Conservation (phyloP, 2,329 filamentous ascomycete species). For the Cladosporium sp. region DNA sequence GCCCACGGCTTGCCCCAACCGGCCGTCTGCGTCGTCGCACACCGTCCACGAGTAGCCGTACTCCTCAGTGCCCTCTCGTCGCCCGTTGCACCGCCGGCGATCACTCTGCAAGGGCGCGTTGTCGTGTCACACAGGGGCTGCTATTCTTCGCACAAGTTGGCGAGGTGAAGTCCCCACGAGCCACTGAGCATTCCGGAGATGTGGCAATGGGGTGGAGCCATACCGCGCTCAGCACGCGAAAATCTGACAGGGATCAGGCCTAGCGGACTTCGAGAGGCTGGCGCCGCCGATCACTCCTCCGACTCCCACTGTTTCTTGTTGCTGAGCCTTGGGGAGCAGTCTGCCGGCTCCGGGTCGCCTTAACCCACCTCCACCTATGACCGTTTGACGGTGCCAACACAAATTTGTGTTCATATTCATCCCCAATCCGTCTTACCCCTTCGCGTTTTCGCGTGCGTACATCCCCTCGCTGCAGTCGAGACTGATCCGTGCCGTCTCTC, state of each 20-base stretch:
- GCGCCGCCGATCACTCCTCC: slow-evolving; percentile 12
- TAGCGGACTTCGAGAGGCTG: slow-evolving; percentile 10
- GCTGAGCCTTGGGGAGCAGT: slow-evolving; percentile 14
- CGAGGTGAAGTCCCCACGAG: slow-evolving; percentile 13
- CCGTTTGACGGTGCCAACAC: slow-evolving; percentile 16
- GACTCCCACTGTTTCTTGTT: slow-evolving; percentile 13
- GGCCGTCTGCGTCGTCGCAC: neutral
- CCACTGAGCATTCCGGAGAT: slow-evolving; percentile 9
- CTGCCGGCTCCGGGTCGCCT: slow-evolving; percentile 10
- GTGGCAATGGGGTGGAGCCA: slow-evolving; percentile 6
- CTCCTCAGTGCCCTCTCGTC: neutral
- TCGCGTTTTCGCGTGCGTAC: neutral
- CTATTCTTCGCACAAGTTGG: slow-evolving; percentile 1
- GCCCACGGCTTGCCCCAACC: neutral
- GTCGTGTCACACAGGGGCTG: slow-evolving; percentile 5
- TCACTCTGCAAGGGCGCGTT: slow-evolving; percentile 16
- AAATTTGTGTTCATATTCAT: slow-evolving; percentile 8
- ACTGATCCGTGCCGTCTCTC: neutral
- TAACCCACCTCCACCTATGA: slow-evolving; percentile 18
- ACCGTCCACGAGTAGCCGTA: neutral
- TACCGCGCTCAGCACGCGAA: slow-evolving; percentile 6
- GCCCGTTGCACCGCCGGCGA: slow-evolving; percentile 15
- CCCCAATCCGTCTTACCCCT: neutral
- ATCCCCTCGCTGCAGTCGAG: slow-evolving; percentile 7
- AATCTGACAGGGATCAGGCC: slow-evolving; percentile 10